These are phyloP conservation scores for Microdochium bolleyi DNA, from an alignment of 2,329 filamentous ascomycete genomes.

Conservation along the genomic window DNA sequence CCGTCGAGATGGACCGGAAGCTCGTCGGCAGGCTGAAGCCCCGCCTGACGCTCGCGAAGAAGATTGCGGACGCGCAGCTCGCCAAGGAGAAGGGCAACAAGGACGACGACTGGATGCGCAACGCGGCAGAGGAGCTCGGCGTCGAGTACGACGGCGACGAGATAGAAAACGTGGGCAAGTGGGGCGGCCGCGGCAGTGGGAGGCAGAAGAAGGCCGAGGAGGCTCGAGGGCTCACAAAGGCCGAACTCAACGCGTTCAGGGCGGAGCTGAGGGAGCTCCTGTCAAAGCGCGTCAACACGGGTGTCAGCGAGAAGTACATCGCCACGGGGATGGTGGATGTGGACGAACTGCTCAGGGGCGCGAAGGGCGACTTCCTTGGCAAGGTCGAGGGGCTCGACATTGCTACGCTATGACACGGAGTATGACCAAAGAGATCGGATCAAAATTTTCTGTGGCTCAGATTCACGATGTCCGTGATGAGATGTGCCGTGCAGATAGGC, in stretches of 20 bases:
- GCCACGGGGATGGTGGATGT: slow-evolving; percentile 81
- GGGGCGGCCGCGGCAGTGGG: slow-evolving; percentile 62
- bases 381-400: slow-evolving; percentile 32
- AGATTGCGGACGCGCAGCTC: slow-evolving; percentile 71
- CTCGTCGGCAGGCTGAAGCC: slow-evolving; percentile 70
- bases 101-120: slow-evolving; percentile 77
- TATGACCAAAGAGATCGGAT: background rate
- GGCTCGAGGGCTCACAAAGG: slow-evolving; percentile 60
- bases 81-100: slow-evolving; percentile 82
- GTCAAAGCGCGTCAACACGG: slow-evolving; percentile 69
- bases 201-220: slow-evolving; percentile 69
- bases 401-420: slow-evolving; percentile 14
- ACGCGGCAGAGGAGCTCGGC: slow-evolving; percentile 83
- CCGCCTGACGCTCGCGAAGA: slow-evolving; percentile 74
- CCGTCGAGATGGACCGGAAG: slow-evolving; percentile 74
- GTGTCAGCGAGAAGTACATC: slow-evolving; percentile 81
- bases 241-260: slow-evolving; percentile 60
- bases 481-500: too few species aligned
- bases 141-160: slow-evolving; percentile 91
- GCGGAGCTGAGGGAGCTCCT: slow-evolving; percentile 67
- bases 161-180: slow-evolving; percentile 56
- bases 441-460: background rate
- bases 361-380: slow-evolving; percentile 61
- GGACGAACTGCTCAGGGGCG: slow-evolving; percentile 58
- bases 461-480: too few species aligned